Conservation (phyloP, 352 stramenopile species). For the Globisporangium takayamanum region DNA sequence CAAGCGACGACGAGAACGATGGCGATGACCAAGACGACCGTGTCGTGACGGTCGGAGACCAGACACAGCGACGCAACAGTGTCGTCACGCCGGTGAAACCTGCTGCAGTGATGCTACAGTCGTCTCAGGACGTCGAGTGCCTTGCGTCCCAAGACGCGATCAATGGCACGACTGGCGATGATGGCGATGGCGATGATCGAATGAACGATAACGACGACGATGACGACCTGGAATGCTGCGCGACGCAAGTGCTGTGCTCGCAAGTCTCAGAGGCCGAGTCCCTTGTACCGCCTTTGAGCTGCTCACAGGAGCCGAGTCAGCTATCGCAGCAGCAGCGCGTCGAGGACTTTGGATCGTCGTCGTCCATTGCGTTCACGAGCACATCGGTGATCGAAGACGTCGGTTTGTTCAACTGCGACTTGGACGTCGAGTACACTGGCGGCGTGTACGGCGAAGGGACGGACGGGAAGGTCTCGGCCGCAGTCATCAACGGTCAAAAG, state of each 20-base stretch:
- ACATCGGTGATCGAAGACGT: slow-evolving; percentile 82
- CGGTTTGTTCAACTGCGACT: slow-evolving; percentile 77
- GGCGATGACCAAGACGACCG: background rate
- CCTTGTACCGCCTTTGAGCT: slow-evolving; percentile 5
- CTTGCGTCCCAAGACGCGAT: background rate
- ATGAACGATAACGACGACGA: background rate
- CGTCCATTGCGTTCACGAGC: slow-evolving; percentile 48
- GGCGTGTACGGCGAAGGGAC: slow-evolving; percentile 82
- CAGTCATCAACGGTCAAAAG: slow-evolving; percentile 73
- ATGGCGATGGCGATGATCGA: no score
- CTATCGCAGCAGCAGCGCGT: slow-evolving; percentile 1
- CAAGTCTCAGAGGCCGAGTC: slow-evolving; percentile 7
- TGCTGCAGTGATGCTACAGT: background rate
- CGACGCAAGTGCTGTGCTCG: slow-evolving; percentile 9
- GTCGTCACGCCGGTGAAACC: slow-evolving; percentile 7
- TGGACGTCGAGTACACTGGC: slow-evolving; percentile 74
- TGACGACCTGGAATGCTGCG: background rate
- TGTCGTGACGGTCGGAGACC: background rate
- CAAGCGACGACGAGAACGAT: slow-evolving; percentile 7
- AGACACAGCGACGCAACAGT: background rate
- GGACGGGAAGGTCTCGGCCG: slow-evolving; percentile 70
- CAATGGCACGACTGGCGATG: no score
- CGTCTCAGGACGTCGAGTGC: background rate
- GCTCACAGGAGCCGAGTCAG: slow-evolving; percentile 13
- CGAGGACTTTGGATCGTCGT: slow-evolving; percentile 10